A percentile compares a stretch with the other conserved stretches of the same genome.
These are phyloP conservation scores for Didymella glomerata DNA, from an alignment of 2,329 filamentous ascomycete species.

Conservation along the genomic window DNA sequence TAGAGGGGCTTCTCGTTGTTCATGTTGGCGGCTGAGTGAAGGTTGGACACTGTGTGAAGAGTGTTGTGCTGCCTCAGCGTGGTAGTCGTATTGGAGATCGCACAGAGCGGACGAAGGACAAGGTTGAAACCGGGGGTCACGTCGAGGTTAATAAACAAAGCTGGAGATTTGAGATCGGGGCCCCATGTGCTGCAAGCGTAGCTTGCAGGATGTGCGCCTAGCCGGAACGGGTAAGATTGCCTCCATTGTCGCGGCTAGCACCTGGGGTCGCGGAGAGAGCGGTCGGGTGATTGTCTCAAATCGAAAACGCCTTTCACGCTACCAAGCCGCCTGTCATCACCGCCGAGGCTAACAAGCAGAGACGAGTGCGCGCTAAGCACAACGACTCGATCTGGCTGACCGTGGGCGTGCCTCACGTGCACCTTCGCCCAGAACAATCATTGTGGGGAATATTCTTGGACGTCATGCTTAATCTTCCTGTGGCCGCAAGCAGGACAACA, in stretches of 20 bases:
- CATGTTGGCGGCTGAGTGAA: conserved; percentile 12
- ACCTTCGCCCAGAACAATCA: not conserved
- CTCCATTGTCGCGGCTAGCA: conserved; percentile 5
- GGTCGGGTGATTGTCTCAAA: conserved; percentile 6
- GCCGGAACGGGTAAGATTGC: not conserved
- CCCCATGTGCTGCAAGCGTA: conserved; percentile 7
- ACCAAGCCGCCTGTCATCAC: conserved; percentile 2
- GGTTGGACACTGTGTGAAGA: not conserved
- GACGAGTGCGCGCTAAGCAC: not conserved
- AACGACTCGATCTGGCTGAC: not conserved
- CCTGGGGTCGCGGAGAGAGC: conserved; percentile 3
- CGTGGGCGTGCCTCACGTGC: not conserved
- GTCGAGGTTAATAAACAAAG: conserved; percentile 17
- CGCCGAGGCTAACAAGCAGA: conserved; percentile 1
- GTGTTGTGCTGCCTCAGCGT: conserved; percentile 6
- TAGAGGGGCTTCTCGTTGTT: conserved; percentile 7
- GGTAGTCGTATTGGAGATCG: conserved; percentile 3
- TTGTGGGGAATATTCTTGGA: not conserved
- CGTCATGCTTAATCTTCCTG: not conserved
- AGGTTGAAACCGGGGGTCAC: not conserved
- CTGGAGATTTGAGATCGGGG: conserved; percentile 13
- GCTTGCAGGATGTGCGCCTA: conserved; percentile 2
- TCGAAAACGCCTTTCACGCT: not conserved
- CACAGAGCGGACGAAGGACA: conserved; percentile 12
- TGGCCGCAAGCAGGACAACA: conserved; percentile 1